Base-by-base conservation (phyloP, 441 rosid species). In the Omphalea diandra region DNA sequence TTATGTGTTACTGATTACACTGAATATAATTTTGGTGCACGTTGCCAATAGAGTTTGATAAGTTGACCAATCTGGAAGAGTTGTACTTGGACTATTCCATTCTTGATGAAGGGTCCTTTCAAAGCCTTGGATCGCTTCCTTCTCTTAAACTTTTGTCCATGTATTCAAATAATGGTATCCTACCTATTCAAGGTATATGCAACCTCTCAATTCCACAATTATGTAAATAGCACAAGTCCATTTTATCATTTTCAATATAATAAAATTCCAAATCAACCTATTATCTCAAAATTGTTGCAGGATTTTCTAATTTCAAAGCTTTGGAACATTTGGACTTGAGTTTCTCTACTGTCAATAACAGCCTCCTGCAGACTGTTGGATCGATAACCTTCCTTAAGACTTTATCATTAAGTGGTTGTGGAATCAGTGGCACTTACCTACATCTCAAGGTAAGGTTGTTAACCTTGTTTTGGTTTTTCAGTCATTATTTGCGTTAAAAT, bases 141-240 rank as follows among this genome's bases (percentile, higher is more conserved):
- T 64, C 69, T 15, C 59, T 73, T 4, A 56, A 47, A 47, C 4
- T 9, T 44, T 59, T 76, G 14, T 27, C 10, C 72, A 40, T 32
- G 46, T 31, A 5, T 20, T 0, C 70, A n/a, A n/a, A 67, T 20
- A 29, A 6, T 7, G 62, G 38, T 41, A 31, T 63, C 8, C 12
- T 70, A 4, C 63, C 12, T 14, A 6, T 7, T 31, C 50, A 49
- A 65, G 75, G 71, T 49, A n/a, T n/a, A n/a, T n/a, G n/a, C n/a
- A n/a, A n/a, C n/a, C n/a, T n/a, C n/a, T n/a, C n/a, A n/a, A n/a
- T n/a, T n/a, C n/a, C n/a, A n/a, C n/a, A n/a, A n/a, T n/a, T n/a
- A n/a, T n/a, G n/a, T n/a, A n/a, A n/a, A n/a, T n/a, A n/a, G n/a
- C n/a, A n/a, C n/a, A n/a, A n/a, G n/a, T n/a, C n/a, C n/a, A n/a